Conservation (phyloP, 2,329 filamentous ascomycete genomes). For the Apiospora kogelbergensis region DNA sequence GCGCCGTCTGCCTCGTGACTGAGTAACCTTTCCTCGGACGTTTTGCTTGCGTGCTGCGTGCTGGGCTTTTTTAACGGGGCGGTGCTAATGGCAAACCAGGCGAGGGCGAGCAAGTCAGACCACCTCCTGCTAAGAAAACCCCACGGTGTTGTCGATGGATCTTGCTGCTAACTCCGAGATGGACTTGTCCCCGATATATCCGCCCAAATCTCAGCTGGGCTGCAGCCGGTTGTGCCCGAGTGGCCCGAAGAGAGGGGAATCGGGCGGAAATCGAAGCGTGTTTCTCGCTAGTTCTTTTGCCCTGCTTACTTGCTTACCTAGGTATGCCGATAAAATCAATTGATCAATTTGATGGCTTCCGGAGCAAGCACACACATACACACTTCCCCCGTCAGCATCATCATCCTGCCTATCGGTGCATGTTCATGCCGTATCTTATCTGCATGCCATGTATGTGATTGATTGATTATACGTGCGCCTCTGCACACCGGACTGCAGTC, state of each 20-base stretch:
- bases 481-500: not conserved
- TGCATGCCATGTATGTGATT: not conserved
- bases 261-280: not conserved
- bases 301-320: not conserved
- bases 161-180: not conserved
- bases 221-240: not conserved
- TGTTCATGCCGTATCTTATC: not conserved
- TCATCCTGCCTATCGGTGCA: not conserved
- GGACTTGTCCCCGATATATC: not conserved
- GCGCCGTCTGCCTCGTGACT: not conserved
- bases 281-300: not conserved
- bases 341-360: not conserved
- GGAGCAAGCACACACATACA: not conserved
- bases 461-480: not conserved
- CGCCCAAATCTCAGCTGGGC: not conserved
- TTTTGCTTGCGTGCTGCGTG: not conserved
- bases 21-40: not conserved
- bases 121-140: not conserved
- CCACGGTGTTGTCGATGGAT: not conserved
- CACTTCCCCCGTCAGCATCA: not conserved
- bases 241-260: constrained; percentile 5
- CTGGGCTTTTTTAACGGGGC: not conserved
- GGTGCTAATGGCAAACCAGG: not conserved
- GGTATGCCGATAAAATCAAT: not conserved
- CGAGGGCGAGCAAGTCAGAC: not conserved